phyloP scores from a whole-genome alignment of 1,139 yeast species.

The Saccharomyces pastorianus region DNA sequence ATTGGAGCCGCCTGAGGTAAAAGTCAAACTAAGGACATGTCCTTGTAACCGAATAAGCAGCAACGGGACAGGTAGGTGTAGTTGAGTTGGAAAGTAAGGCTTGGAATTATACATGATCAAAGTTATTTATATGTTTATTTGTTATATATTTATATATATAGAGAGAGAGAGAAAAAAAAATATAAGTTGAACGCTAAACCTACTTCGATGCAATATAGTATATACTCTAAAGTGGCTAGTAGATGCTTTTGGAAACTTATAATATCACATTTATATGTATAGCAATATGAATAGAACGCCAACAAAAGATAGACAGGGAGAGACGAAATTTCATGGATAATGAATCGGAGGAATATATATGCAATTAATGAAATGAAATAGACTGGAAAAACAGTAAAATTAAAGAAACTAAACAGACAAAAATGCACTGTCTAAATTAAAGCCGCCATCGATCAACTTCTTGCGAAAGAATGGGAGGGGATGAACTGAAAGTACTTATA shows the following conservation, averaged over 20 bases:
- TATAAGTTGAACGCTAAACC: background rate
- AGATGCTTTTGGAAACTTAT: background rate
- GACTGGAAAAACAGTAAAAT: background rate
- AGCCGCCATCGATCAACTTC: conserved; percentile 1
- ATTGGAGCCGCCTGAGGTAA: background rate
- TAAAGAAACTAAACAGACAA: background rate
- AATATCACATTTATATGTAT: background rate
- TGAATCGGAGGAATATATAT: background rate
- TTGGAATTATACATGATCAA: no score
- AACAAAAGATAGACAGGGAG: background rate
- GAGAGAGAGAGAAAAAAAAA: no score
- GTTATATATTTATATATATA: background rate
- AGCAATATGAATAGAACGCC: background rate
- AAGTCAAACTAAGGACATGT: background rate
- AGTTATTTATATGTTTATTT: background rate
- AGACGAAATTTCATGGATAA: background rate
- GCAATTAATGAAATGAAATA: background rate
- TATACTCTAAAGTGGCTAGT: background rate
- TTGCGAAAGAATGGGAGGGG: conserved; percentile 2
- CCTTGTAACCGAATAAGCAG: background rate
- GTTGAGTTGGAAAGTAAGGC: no score
- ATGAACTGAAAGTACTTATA: background rate
- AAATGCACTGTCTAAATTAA: background rate
- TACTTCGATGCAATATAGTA: background rate
- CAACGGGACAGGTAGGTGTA: background rate